phyloP scores from a whole-genome alignment of 1,284 basidiomycete species.

The Phellopilus nigrolimitatus region DNA sequence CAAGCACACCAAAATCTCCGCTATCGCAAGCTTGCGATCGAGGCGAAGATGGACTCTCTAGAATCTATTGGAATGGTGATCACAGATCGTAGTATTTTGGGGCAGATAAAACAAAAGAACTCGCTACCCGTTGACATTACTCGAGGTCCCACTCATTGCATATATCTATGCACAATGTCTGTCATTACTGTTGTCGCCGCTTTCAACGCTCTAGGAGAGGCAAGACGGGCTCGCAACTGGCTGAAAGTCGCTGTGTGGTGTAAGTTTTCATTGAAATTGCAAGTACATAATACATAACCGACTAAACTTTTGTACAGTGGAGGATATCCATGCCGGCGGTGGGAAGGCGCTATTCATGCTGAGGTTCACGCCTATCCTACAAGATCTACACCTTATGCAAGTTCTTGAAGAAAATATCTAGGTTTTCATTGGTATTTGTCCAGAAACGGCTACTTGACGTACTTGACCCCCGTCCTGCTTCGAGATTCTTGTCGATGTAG shows the following conservation, averaged over 20 bases:
- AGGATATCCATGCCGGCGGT: background rate
- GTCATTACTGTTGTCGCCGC: background rate
- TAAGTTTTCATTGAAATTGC: too few relatives aligned
- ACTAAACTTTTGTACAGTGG: background rate
- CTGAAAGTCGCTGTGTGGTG: constrained; percentile 2
- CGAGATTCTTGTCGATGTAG: too few relatives aligned
- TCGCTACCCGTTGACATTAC: background rate
- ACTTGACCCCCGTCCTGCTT: too few relatives aligned
- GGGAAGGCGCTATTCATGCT: background rate
- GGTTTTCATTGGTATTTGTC: too few relatives aligned
- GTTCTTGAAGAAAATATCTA: background rate
- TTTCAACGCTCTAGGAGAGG: background rate
- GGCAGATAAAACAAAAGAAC: background rate
- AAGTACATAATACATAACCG: too few relatives aligned
- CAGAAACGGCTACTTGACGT: too few relatives aligned
- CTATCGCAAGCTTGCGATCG: background rate
- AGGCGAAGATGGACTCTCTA: background rate
- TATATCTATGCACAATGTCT: background rate
- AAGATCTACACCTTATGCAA: background rate
- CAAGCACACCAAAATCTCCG: background rate
- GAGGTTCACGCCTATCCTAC: background rate
- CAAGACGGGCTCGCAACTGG: background rate
- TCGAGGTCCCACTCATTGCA: background rate
- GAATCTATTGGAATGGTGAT: background rate
- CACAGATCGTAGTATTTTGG: background rate